Conservation (phyloP, 169 alveolate species). For the Eimeria maxima region DNA sequence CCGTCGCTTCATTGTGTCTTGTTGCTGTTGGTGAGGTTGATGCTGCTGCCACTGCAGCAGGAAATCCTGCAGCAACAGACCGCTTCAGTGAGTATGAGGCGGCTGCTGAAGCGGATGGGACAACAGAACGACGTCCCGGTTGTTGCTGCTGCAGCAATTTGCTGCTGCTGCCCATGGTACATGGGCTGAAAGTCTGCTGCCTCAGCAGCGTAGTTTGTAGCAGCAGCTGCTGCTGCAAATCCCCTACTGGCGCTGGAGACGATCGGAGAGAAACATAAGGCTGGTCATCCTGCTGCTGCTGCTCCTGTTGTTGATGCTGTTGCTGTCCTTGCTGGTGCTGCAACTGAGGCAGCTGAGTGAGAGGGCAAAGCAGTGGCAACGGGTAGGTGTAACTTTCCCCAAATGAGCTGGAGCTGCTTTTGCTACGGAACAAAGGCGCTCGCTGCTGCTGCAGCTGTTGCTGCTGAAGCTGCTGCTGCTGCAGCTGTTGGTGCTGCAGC, state of each 20-base stretch:
- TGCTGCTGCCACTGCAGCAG: constrained; percentile 25
- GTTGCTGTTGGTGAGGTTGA: neutral
- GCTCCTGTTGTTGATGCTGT: constrained; percentile 33
- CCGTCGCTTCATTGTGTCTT: neutral
- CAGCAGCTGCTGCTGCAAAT: constrained; percentile 70
- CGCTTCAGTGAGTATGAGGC: neutral
- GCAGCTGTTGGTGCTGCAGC: neutral
- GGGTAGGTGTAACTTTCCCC: constrained; percentile 22
- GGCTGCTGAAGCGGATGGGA: neutral
- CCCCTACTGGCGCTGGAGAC: constrained; percentile 26
- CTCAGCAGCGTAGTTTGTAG: constrained; percentile 32
- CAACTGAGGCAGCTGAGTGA: constrained; percentile 63
- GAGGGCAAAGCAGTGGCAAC: constrained; percentile 32
- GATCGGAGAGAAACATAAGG: neutral
- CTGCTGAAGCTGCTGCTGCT: constrained; percentile 43
- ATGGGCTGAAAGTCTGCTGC: neutral
- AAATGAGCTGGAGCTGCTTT: constrained; percentile 14
- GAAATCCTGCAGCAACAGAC: neutral
- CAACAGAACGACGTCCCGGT: neutral
- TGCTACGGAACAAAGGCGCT: constrained; percentile 1
- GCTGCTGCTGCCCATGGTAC: neutral
- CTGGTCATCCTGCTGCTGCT: neutral
- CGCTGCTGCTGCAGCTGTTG: neutral
- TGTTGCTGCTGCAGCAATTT: constrained; percentile 3
- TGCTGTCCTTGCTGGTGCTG: constrained; percentile 1